Conservation (phyloP, 768 basidiomycete genomes). For the Tremella yokohamensis region DNA sequence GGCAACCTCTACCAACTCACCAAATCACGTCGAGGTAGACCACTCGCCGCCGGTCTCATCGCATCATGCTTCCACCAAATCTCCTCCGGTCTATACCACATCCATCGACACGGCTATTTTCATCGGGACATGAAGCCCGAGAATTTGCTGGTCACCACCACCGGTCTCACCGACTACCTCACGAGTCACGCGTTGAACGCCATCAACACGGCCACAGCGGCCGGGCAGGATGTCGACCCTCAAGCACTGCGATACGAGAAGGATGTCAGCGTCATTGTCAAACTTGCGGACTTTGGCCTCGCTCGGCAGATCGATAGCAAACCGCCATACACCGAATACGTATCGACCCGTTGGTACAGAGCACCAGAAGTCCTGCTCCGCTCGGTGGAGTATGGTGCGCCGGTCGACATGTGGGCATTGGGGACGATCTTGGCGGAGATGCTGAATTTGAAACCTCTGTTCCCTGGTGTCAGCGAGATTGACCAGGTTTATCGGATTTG, state of each 20-base stretch:
- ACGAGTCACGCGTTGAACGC: conserved; percentile 67
- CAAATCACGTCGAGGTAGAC: conserved; percentile 89
- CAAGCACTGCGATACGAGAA: conserved; percentile 57
- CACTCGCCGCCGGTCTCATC: conserved; percentile 93
- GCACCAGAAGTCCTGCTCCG: conserved; percentile 93
- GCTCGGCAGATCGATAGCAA: conserved; percentile 80
- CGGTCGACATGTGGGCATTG: conserved; percentile 99
- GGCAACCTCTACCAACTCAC: conserved; percentile 99
- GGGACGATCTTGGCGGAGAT: conserved; percentile 98
- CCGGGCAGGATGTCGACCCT: neutral
- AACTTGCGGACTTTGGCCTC: conserved; percentile 96
- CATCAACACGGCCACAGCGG: conserved; percentile 24
- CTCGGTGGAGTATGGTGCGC: conserved; percentile 88
- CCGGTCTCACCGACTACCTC: conserved; percentile 86
- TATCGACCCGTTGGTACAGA: conserved; percentile 98
- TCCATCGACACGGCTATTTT: conserved; percentile 89
- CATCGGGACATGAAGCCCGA: conserved; percentile 99
- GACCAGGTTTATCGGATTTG: conserved; percentile 90
- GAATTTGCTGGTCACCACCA: conserved; percentile 96
- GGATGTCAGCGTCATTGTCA: conserved; percentile 94
- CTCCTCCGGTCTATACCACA: conserved; percentile 82
- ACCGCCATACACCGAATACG: conserved; percentile 98
- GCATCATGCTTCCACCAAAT: conserved; percentile 93
- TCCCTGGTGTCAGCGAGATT: conserved; percentile 86
- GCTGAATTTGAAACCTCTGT: conserved; percentile 88